phyloP scores from a whole-genome alignment of 2,329 filamentous ascomycete genomes.

The Neofusicoccum kwambonambiense region DNA sequence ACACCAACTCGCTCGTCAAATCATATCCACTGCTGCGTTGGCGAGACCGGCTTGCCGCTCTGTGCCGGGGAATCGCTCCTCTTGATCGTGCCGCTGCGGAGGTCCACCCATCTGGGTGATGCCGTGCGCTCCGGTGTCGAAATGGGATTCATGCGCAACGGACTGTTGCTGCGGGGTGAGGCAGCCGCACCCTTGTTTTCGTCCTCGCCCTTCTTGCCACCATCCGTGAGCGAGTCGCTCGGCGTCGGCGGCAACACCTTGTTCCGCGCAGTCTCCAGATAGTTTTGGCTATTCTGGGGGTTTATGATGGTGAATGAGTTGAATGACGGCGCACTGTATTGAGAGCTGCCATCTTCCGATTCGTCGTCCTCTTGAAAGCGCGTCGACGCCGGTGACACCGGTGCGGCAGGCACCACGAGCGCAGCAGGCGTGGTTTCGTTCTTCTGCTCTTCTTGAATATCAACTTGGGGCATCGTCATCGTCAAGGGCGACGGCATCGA shows the following conservation, averaged over 20 bases:
- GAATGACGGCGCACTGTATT: neutral
- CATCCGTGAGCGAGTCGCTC: constrained; percentile 1
- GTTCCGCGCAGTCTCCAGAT: constrained; percentile 34
- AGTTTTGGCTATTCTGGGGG: constrained; percentile 27
- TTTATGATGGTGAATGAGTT: constrained; percentile 20
- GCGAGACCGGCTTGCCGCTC: neutral
- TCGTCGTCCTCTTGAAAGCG: constrained; percentile 7
- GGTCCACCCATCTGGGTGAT: constrained; percentile 10
- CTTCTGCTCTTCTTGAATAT: neutral
- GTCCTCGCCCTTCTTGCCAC: neutral
- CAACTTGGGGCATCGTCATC: neutral
- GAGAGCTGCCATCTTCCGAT: neutral
- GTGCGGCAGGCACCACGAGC: neutral
- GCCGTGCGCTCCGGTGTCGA: neutral
- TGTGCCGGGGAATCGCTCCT: neutral
- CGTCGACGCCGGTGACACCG: constrained; percentile 1
- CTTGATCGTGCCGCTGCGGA: constrained; percentile 9
- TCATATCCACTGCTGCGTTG: constrained; percentile 9
- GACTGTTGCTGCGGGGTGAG: neutral
- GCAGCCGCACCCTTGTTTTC: neutral
- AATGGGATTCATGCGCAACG: neutral
- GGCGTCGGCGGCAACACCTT: constrained; percentile 36
- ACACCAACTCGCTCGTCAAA: neutral
- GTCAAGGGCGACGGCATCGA: neutral
- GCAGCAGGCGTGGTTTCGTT: neutral